Evolutionary conservation across 441 rosid species (phyloP).

Genomic region (Isatis lusitanica): DNA sequence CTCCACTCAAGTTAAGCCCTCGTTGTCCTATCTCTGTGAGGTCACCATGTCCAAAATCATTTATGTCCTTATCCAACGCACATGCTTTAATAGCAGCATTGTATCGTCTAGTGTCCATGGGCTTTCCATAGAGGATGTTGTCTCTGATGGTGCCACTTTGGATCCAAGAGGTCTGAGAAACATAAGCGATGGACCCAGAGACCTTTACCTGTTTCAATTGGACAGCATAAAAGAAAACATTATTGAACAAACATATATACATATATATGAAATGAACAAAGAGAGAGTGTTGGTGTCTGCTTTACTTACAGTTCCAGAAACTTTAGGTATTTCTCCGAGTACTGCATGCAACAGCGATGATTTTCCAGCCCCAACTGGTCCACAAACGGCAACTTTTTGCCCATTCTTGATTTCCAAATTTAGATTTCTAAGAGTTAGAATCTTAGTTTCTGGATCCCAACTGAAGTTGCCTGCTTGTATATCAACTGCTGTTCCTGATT

Average conservation of each 20-base stretch:
- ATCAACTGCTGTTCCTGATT: slow-evolving; percentile 39
- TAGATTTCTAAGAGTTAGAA: slow-evolving; percentile 48
- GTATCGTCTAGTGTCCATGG: slow-evolving; percentile 63
- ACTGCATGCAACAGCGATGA: slow-evolving; percentile 75
- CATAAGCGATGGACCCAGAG: slow-evolving; percentile 72
- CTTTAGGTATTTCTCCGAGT: slow-evolving; percentile 77
- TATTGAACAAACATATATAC: neutral
- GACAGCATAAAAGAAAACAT: slow-evolving; percentile 10
- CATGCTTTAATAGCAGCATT: slow-evolving; percentile 64
- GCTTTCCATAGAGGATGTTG: slow-evolving; percentile 75
- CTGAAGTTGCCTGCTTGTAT: slow-evolving; percentile 68
- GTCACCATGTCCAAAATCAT: slow-evolving; percentile 67
- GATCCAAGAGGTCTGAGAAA: slow-evolving; percentile 91
- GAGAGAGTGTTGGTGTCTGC: slow-evolving; percentile 3
- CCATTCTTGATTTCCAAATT: slow-evolving; percentile 49
- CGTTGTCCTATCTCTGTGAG: slow-evolving; percentile 93
- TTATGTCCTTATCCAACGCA: slow-evolving; percentile 77
- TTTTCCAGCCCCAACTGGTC: slow-evolving; percentile 88
- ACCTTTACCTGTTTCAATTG: slow-evolving; percentile 52
- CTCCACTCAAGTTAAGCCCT: slow-evolving; percentile 93
- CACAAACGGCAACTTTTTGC: slow-evolving; percentile 78
- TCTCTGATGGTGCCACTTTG: slow-evolving; percentile 88
- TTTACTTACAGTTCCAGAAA: slow-evolving; percentile 71
- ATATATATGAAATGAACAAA: neutral
- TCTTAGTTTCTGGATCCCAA: slow-evolving; percentile 61